Percentiles rank a stretch among this genome's conserved stretches.
Evolutionary conservation across 225 moss, liverwort and hornwort species (phyloP).

Genomic region (Sphagnum contortum): DNA sequence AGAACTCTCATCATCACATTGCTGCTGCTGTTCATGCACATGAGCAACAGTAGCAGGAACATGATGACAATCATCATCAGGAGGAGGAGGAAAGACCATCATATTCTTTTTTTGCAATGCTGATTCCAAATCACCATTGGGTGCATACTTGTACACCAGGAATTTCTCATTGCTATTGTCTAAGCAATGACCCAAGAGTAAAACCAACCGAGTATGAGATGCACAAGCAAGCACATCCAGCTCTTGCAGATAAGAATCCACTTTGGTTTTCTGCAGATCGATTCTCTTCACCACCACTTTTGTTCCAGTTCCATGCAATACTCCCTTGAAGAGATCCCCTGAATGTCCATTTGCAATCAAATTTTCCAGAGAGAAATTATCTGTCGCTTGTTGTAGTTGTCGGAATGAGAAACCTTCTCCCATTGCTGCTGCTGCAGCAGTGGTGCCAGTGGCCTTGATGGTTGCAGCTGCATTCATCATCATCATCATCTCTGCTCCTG

Average conservation of each 20-base stretch:
- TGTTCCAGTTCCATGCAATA: slow-evolving; percentile 50
- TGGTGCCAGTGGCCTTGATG: slow-evolving; percentile 21
- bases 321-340: slow-evolving; percentile 71
- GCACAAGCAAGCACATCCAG: slow-evolving; percentile 76
- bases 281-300: slow-evolving; percentile 77
- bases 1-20: too few species aligned
- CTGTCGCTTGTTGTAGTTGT: slow-evolving; percentile 73
- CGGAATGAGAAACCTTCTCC: slow-evolving; percentile 67
- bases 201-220: slow-evolving; percentile 51
- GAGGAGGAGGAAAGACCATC: too few species aligned
- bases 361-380: slow-evolving; percentile 56
- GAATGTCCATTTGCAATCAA: slow-evolving; percentile 68
- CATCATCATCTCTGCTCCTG: too few species aligned
- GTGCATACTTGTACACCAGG: slow-evolving; percentile 73
- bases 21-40: too few species aligned
- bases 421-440: slow-evolving; percentile 47
- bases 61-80: too few species aligned
- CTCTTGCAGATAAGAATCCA: slow-evolving; percentile 84
- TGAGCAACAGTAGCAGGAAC: too few species aligned
- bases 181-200: slow-evolving; percentile 71
- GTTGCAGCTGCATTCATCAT: too few species aligned
- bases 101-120: slow-evolving; percentile 55
- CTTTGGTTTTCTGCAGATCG: slow-evolving; percentile 59
- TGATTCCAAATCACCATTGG: slow-evolving; percentile 73
- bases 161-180: slow-evolving; percentile 88